phyloP scores from a whole-genome alignment of 345 rosid genomes.

The Crucihimalaya himalaica region DNA sequence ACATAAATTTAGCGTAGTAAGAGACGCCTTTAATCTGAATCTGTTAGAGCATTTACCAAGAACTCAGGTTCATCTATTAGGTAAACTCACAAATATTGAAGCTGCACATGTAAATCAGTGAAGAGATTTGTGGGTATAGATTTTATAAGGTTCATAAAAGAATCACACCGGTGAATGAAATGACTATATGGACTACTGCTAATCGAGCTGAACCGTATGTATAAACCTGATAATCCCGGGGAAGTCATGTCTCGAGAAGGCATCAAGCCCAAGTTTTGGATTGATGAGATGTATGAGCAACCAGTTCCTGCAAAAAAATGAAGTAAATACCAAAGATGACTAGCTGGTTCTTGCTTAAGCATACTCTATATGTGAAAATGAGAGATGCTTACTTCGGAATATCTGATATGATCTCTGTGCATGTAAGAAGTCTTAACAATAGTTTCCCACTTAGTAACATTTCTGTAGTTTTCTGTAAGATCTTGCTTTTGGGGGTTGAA shows the following conservation, averaged over 20 bases:
- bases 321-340: constrained; percentile 8
- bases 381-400: constrained; percentile 67
- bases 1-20: not conserved
- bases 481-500: constrained; percentile 45
- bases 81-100: not conserved
- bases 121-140: constrained; percentile 5
- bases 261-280: constrained; percentile 39
- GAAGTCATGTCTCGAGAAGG: constrained; percentile 15
- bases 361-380: not conserved
- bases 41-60: not conserved
- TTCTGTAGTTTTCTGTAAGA: constrained; percentile 35
- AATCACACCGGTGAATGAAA: not conserved
- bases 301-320: constrained; percentile 60
- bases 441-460: constrained; percentile 83
- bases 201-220: constrained; percentile 6
- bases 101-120: constrained; percentile 7
- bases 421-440: constrained; percentile 80
- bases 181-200: not conserved
- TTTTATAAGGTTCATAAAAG: constrained; percentile 12
- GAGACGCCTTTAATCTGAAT: not conserved
- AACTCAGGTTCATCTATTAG: not conserved
- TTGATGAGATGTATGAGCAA: constrained; percentile 54
- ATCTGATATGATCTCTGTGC: constrained; percentile 83
- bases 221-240: constrained; percentile 17
- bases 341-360: not conserved